A percentile compares a stretch with the other conserved stretches of the same genome.
These are phyloP conservation scores for Imleria badia DNA, from an alignment of 768 basidiomycete species.

Conservation along the genomic window DNA sequence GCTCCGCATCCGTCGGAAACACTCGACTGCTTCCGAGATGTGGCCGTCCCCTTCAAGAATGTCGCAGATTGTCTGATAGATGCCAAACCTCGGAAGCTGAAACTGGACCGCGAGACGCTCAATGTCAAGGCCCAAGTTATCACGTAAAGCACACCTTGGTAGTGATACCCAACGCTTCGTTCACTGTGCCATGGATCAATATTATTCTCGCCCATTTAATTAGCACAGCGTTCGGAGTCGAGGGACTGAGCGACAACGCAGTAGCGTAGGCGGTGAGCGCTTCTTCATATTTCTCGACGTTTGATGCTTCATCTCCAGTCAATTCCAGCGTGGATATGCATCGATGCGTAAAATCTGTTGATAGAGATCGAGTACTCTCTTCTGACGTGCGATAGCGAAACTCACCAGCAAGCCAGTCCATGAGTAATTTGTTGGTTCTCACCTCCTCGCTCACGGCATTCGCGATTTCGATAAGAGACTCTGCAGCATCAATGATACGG, in stretches of 20 bases:
- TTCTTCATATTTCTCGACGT: not conserved
- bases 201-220: not conserved
- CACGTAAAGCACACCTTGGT: not conserved
- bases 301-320: not conserved
- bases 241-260: not conserved
- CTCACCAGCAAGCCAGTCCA: too few relatives aligned
- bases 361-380: too few relatives aligned
- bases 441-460: not conserved
- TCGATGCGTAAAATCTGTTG: not conserved
- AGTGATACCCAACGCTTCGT: not conserved
- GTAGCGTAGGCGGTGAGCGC: not conserved
- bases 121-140: not conserved
- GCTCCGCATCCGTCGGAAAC: not conserved
- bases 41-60: not conserved
- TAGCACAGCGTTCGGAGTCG: not conserved
- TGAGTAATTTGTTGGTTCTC: not conserved
- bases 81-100: not conserved
- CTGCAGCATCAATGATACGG: not conserved
- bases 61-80: not conserved
- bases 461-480: not conserved
- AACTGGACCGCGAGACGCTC: not conserved
- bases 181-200: not conserved
- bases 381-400: too few relatives aligned
- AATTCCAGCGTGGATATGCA: not conserved
- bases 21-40: not conserved